Conservation (phyloP, 139 green algal genomes). For the Micromonas pusilla region DNA sequence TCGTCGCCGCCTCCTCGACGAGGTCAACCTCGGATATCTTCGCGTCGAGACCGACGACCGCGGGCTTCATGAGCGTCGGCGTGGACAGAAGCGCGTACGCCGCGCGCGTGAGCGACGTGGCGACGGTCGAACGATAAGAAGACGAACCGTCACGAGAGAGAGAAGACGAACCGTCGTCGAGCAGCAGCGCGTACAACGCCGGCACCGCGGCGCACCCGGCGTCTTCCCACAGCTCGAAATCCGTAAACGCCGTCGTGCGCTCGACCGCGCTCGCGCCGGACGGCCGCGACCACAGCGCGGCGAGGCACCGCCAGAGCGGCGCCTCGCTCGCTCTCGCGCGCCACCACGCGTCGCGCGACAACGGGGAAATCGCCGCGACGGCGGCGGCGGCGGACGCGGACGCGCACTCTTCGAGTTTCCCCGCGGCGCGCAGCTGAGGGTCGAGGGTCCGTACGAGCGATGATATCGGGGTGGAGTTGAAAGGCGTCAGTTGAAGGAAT, state of each 20-base stretch:
- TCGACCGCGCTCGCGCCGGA: not conserved
- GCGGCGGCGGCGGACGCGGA: no score
- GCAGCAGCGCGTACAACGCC: not conserved
- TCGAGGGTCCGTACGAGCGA: no score
- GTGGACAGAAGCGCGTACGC: not conserved
- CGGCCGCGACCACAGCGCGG: not conserved
- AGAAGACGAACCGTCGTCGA: no score
- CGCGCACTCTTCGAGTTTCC: no score
- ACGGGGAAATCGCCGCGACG: no score
- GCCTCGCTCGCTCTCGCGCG: not conserved
- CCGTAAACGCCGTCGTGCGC: not conserved
- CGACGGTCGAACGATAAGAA: not conserved
- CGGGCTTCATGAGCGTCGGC: not conserved
- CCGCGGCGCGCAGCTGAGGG: no score
- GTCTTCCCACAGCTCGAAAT: not conserved
- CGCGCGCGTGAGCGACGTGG: not conserved
- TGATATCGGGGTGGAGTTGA: no score
- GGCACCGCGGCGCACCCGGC: not conserved
- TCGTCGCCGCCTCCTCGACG: not conserved
- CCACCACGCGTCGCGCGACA: not conserved
- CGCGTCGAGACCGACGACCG: not conserved
- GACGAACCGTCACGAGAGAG: no score
- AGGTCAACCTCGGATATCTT: not conserved
- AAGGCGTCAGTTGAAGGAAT: no score
- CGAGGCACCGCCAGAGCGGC: not conserved